Evolutionary conservation across 2,329 filamentous ascomycete species (phyloP), one percentile per base, ranked within the genome.

Genomic region (Pyrenophora graminea): DNA sequence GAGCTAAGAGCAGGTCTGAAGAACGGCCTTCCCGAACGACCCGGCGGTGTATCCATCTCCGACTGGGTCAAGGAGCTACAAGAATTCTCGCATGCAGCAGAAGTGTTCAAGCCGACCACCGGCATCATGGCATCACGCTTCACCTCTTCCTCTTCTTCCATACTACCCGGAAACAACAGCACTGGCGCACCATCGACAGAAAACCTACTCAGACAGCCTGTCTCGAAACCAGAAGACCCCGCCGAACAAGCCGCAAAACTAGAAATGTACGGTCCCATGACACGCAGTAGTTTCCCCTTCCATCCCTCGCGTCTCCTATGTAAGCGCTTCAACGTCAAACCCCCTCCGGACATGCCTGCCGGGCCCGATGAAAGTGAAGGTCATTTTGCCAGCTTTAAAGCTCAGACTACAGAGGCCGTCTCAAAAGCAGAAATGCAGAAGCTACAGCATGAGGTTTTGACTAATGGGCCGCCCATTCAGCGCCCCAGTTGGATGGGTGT

Each of bases 61-160:
- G 90, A 94, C 44, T 97, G 90, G 85, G 72, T 86, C 30, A 85
- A 85, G 49, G 94, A 99, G 71, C 78, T 96, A 46, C 78, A 81
- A 39, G 85, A 99, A 65, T 97, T 96, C 66, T 79, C 83, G 10
- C 83, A 86, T 48, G 87, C 86, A 4, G 87, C 87, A 0, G 78
- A 85, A 61, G 86, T 97, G 17, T 99, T 97, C 78, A 93, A 90
- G 70, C 94, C 94, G 1, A 90, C 96, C 76, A 90, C 89, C 2
- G 91, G 91, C 0, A 81, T 90, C 56, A 97, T 99, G 91, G 94
- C 93, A 13, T 91, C 89, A 17, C 86, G 93, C 0, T 99, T 99
- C 70, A 97, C 91, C 0, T 83, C 84, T 7, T 78, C 82, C 6
- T 78, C 56, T 0, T 60, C 76, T 3, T 73, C 73, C 4, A 70